Conservation (phyloP, 2,329 filamentous ascomycete species). For the Pseudogymnoascus sp. region DNA sequence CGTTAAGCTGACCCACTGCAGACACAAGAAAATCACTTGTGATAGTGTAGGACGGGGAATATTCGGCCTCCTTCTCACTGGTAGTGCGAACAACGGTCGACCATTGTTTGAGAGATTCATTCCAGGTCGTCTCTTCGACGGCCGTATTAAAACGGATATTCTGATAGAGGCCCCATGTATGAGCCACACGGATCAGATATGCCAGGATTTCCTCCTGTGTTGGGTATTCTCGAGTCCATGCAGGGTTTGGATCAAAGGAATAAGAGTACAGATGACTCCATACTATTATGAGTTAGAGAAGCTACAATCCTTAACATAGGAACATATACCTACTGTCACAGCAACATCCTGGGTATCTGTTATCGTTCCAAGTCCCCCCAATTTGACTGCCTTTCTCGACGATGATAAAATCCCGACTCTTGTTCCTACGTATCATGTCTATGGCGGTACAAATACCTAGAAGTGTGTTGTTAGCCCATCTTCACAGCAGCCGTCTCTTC, state of each 20-base stretch:
- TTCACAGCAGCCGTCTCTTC: background rate
- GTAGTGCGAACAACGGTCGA: background rate
- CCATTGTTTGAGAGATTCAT: slow-evolving; percentile 5
- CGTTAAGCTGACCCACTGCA: slow-evolving; percentile 25
- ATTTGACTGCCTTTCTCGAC: slow-evolving; percentile 44
- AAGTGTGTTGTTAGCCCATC: background rate
- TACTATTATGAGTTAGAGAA: slow-evolving; percentile 24
- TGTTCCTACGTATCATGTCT: slow-evolving; percentile 42
- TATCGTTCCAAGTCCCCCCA: slow-evolving; percentile 47
- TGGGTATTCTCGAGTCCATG: slow-evolving; percentile 49
- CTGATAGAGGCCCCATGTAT: slow-evolving; percentile 27
- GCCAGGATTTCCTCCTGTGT: slow-evolving; percentile 50
- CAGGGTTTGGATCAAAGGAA: slow-evolving; percentile 50
- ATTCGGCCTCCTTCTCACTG: slow-evolving; percentile 10
- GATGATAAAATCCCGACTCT: slow-evolving; percentile 46
- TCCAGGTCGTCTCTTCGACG: slow-evolving; percentile 9
- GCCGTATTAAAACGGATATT: slow-evolving; percentile 9
- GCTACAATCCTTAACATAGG: background rate
- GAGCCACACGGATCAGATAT: slow-evolving; percentile 44
- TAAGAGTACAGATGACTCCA: slow-evolving; percentile 46
- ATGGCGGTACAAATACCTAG: slow-evolving; percentile 47
- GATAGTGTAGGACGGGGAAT: slow-evolving; percentile 36
- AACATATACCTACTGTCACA: slow-evolving; percentile 34
- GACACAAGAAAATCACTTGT: slow-evolving; percentile 48
- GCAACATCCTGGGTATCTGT: slow-evolving; percentile 48